Evolutionary conservation across 2,329 filamentous ascomycete genomes (phyloP).

Genomic region (Calonectria naviculata): DNA sequence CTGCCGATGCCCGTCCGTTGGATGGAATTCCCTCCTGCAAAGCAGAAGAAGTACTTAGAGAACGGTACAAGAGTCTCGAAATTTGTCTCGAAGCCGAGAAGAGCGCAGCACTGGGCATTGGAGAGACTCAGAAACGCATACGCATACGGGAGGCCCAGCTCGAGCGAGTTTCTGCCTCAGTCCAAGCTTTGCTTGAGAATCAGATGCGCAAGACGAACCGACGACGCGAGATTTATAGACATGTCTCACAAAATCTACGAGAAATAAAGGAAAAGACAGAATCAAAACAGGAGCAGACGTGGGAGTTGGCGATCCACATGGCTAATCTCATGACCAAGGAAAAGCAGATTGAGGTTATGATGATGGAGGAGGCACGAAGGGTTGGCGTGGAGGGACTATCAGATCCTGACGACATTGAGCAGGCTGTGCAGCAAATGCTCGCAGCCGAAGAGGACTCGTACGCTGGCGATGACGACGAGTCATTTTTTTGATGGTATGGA

Average conservation of each 20-base stretch:
- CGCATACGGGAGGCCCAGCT: slow-evolving; percentile 25
- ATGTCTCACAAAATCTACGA: slow-evolving; percentile 40
- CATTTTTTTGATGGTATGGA: slow-evolving; percentile 14
- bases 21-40: slow-evolving; percentile 30
- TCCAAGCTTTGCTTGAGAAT: slow-evolving; percentile 16
- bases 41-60: slow-evolving; percentile 28
- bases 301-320: slow-evolving; percentile 13
- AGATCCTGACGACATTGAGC: slow-evolving; percentile 20
- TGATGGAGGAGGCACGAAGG: slow-evolving; percentile 19
- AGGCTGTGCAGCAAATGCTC: slow-evolving; percentile 6
- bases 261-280: slow-evolving; percentile 14
- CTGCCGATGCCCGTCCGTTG: slow-evolving; percentile 30
- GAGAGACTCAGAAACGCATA: slow-evolving; percentile 9
- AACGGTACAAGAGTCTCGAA: slow-evolving; percentile 33
- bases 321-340: slow-evolving; percentile 16
- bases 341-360: slow-evolving; percentile 9
- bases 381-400: slow-evolving; percentile 14
- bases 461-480: not conserved
- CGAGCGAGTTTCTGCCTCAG: slow-evolving; percentile 16
- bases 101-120: not conserved
- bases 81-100: slow-evolving; percentile 16
- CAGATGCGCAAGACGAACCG: not conserved
- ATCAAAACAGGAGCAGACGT: slow-evolving; percentile 11
- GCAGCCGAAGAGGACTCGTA: not conserved
- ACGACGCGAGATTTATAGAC: slow-evolving; percentile 37